Evolutionary conservation across 2,329 filamentous ascomycete genomes (phyloP), one percentile per base, ranked within the genome.

Genomic region (Epichloe sylvatica): DNA sequence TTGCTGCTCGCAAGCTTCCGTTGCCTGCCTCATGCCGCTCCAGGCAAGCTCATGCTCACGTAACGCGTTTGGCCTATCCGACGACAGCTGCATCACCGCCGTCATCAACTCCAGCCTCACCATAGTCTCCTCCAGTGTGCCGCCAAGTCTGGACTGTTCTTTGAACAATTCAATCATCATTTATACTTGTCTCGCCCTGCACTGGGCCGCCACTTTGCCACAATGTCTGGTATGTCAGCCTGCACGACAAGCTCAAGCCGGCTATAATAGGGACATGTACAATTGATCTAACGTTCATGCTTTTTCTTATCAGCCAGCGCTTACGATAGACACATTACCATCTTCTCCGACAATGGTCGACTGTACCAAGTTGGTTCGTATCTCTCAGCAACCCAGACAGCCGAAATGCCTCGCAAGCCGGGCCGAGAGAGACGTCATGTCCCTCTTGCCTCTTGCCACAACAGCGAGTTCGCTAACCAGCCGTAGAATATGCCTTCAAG

Each of bases 311-410:
- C 25, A 68, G 65, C 65, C 72, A 84, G 86, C 71, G 90, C 88
- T 65, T 97, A 94, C 73, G 92, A 98, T 73, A 82, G 92, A 76
- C 92, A 98, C 73, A 98, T 98, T 64, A 98, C 92, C 67, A 97
- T 98, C 77, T 98, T 98, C 76, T 96, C 92, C 54, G 92, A 98
- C 70, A 90, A 96, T 73, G 92, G 92, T 64, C 83, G 92, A 68
- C 77, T 98, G 68, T 98, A 97, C 70, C 92, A 98, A 96, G 92
- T 98, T 70, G 92, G 92, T 97, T 79, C 64, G 89, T 79, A 53
- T 52, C 44, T 47, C 49, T 45, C 30, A 35, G 36, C 23, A 19
- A 34, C 19, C 15, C 37, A 5, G 33, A 25, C n/a, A 4, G 13
- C 23, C 9, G n/a, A 35, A 25, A 7, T 17, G 3, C 21, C 17